Evolutionary conservation across 2,329 filamentous ascomycete species (phyloP), one percentile per base, ranked within the genome.

Genomic region (Phaeosphaeriaceae sp.): DNA sequence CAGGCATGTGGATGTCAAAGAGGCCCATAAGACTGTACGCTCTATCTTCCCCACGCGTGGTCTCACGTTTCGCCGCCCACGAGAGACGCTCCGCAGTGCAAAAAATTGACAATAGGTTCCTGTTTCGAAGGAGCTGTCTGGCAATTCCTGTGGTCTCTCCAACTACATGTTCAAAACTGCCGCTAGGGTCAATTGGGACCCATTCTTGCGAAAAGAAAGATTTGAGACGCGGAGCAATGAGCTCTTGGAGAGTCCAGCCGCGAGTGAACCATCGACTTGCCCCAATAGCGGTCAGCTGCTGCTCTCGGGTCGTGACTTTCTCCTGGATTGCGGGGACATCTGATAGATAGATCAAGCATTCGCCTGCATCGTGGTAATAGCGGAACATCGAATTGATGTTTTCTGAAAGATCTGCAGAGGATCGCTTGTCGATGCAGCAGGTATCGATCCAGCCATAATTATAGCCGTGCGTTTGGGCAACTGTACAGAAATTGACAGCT

Each of bases 1-100:
- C n/a, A 20, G 48, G 20, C 53, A 65, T 57, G 25, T 27, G 54
- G 47, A 68, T 44, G 15, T 47, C 51, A 21, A 61, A 61, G 6
- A 60, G 47, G 2, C 58, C 61, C 10, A 61, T 50, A 2, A 64
- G 36, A 9, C 51, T 48, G 24, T 64, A 64, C 1, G 53, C 56
- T 3, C 50, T 48, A 19, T 64, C 58, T 49, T 68, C 63, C 52
- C 58, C 56, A 1, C 40, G 40, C n/a, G 48, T 69, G 1, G 71
- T 71, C 10, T 60, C 20, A 21, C 71, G 67, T 13, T 20, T 36
- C 24, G 24, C 36, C 17, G 60, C 60, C 66, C 66, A 69, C 2
- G 54, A 54, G 3, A 67, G 27, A 41, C 60, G 53, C 46, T 70
- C 62, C 1, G 51, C 53, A 0, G 67, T 36, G n/a, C 51, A 60